Evolutionary conservation across 768 basidiomycete species (phyloP).

Genomic region (Dictyophora rubrovolvata): DNA sequence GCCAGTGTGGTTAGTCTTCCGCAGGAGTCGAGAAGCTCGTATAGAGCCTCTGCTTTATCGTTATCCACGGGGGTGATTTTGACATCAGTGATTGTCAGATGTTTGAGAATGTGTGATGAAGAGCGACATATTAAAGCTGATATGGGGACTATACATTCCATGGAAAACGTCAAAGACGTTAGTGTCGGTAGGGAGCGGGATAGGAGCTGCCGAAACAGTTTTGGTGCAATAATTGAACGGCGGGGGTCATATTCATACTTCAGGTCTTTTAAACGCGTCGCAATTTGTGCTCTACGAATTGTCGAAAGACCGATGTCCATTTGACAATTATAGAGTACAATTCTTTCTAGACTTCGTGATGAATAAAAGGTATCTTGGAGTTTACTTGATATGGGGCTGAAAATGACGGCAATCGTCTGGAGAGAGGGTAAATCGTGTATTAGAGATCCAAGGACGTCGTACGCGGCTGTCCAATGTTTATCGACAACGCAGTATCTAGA

Average conservation of each 20-base stretch:
- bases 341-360: not conserved
- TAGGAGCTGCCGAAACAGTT: not conserved
- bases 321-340: not conserved
- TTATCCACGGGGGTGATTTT: not conserved
- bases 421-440: not conserved
- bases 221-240: not conserved
- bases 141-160: not conserved
- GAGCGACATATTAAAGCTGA: not conserved
- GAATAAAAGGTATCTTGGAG: not conserved
- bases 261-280: not conserved
- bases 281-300: not conserved
- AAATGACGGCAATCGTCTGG: not conserved
- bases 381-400: not conserved
- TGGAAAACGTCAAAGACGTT: not conserved
- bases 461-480: not conserved
- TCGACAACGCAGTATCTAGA: not conserved
- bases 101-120: not conserved
- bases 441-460: not conserved
- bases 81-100: not conserved
- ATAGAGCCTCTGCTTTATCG: not conserved
- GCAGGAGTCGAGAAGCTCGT: constrained; percentile 1
- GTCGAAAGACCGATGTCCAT: not conserved
- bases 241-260: not conserved
- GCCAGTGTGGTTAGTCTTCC: not conserved
- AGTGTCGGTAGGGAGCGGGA: not conserved